Evolutionary conservation across 306 rosid species (phyloP).

Genomic region (Lathyrus aphaca): DNA sequence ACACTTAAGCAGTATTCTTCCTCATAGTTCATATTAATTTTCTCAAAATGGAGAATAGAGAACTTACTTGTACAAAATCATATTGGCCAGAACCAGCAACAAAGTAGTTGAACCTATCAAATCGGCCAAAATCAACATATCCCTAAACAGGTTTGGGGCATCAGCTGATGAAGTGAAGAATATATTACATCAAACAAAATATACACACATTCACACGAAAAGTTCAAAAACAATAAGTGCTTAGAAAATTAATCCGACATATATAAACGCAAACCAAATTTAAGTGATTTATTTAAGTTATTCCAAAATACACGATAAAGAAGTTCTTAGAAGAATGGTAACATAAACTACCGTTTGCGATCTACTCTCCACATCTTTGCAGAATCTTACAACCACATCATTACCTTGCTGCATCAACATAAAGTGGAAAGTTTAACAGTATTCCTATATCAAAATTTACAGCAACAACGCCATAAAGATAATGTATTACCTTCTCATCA

Average conservation of each 20-base stretch:
- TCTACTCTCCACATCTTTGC: slow-evolving; percentile 94
- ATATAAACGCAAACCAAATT: too few relatives aligned
- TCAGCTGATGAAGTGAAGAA: slow-evolving; percentile 38
- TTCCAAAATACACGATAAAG: not conserved
- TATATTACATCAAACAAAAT: slow-evolving; percentile 34
- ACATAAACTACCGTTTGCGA: slow-evolving; percentile 72
- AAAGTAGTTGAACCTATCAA: slow-evolving; percentile 67
- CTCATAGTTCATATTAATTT: slow-evolving; percentile 14
- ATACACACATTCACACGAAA: slow-evolving; percentile 14
- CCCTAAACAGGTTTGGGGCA: slow-evolving; percentile 61
- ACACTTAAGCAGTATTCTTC: slow-evolving; percentile 24
- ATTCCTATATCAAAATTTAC: slow-evolving; percentile 6
- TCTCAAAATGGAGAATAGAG: slow-evolving; percentile 7
- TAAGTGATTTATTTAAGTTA: too few relatives aligned
- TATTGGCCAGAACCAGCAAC: slow-evolving; percentile 73
- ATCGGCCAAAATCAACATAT: slow-evolving; percentile 86
- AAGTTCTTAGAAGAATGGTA: slow-evolving; percentile 42
- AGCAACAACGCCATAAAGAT: not conserved
- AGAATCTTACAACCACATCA: slow-evolving; percentile 79
- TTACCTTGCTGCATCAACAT: slow-evolving; percentile 58
- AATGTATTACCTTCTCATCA: slow-evolving; percentile 65
- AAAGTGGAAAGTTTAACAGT: slow-evolving; percentile 39
- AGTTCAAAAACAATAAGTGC: slow-evolving; percentile 4
- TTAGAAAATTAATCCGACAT: too few relatives aligned
- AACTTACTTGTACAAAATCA: slow-evolving; percentile 84